Conservation (phyloP, 768 basidiomycete genomes). For the Russula ochroleuca region DNA sequence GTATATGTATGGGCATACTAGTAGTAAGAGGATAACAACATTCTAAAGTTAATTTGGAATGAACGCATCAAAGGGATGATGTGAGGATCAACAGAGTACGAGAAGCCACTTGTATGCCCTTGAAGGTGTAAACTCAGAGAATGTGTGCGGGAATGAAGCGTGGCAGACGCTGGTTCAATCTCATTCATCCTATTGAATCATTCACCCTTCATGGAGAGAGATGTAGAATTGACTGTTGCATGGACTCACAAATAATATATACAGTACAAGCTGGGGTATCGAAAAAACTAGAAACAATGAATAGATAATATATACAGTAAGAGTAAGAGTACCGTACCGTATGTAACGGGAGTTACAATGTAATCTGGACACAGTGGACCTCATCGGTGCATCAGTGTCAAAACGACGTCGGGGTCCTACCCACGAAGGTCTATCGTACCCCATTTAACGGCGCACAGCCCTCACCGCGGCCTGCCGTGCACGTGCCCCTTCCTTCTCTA, state of each 20-base stretch:
- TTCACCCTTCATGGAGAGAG: background rate
- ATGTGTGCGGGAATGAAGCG: no score
- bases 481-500: background rate
- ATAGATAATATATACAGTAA: no score
- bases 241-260: background rate
- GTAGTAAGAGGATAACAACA: background rate
- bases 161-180: no score
- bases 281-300: background rate
- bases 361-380: no score
- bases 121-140: background rate
- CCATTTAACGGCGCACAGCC: background rate
- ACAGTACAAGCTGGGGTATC: background rate
- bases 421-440: background rate
- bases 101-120: background rate
- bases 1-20: background rate
- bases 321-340: no score
- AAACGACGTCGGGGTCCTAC: no score
- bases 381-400: no score
- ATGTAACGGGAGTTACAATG: no score
- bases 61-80: background rate
- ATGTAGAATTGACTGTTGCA: background rate
- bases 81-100: background rate
- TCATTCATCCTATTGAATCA: no score
- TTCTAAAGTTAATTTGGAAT: background rate
- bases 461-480: background rate